Base-by-base conservation (phyloP, 2,329 filamentous ascomycete genomes). In the Chaetomiaceae sp. region DNA sequence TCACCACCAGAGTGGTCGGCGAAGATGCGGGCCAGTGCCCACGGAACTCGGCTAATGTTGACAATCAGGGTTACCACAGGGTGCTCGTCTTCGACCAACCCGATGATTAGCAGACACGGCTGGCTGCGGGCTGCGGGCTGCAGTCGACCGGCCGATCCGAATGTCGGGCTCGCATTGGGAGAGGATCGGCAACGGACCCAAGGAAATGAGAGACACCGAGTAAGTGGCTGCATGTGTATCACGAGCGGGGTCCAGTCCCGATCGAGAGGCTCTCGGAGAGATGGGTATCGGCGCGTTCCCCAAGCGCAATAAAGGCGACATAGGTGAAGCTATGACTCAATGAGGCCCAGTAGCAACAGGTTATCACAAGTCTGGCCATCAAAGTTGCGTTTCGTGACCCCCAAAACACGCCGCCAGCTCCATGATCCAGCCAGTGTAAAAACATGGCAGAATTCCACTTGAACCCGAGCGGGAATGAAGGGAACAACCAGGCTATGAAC, bases 401-500 rank as follows among this genome's bases (percentile, higher is more conserved):
- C 30, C 29, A 3, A 43, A 25, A 50, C n/a, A 37, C 25, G n/a
- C n/a, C n/a, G n/a, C 13, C 7, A 21, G 21, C n/a, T 18, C 27
- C 9, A 30, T 3, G 14, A n/a, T n/a, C n/a, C 18, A 27, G 16
- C 33, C 34, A 25, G 11, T 25, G 10, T 21, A 29, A 40, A 56
- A 23, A 25, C n/a, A 64, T 64, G 62, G 61, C 61, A 48, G 58
- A 58, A n/a, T 44, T 27, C 14, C 61, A 63, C 36, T 55, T 63
- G 7, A 50, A 41, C 25, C 54, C 59, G 5, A 46, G 29, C 21
- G 48, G 34, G 14, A 36, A 37, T 8, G 53, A 56, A 10, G 32
- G 20, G 13, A 46, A 50, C 25, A 25, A 9, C 23, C 51, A 33
- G 3, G 30, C 34, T 4, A 29, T 36, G 1, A 53, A 41, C 16